phyloP scores from a whole-genome alignment of 2,329 filamentous ascomycete genomes.

The Annulohypoxylon truncatum region DNA sequence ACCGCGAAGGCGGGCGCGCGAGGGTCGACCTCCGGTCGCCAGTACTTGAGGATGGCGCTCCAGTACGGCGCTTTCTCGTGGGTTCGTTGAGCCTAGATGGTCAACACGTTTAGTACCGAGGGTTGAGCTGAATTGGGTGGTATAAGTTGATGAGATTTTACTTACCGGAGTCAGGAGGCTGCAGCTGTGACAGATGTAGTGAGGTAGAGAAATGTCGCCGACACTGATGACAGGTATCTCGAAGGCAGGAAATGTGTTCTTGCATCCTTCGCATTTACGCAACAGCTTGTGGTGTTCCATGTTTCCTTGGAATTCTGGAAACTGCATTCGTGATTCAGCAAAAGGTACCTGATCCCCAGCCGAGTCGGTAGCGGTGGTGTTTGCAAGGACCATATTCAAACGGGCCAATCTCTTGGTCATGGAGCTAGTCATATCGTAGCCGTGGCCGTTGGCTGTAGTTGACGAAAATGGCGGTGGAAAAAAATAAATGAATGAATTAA shows the following conservation, averaged over 20 bases:
- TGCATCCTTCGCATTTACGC: not conserved
- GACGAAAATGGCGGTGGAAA: too few relatives aligned
- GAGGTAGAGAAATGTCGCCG: too few relatives aligned
- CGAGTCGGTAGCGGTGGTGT: too few relatives aligned
- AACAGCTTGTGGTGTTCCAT: not conserved
- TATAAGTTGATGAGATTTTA: not conserved
- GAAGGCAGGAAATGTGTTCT: not conserved
- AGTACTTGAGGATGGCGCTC: not conserved
- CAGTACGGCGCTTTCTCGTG: not conserved
- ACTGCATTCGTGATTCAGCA: not conserved
- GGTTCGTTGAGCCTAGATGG: not conserved
- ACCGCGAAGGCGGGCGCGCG: not conserved
- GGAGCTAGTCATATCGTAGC: not conserved
- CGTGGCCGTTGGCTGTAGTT: too few relatives aligned
- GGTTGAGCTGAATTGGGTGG: not conserved
- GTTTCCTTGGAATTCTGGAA: not conserved
- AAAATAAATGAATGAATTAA: too few relatives aligned
- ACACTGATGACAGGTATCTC: not conserved
- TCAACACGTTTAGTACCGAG: not conserved
- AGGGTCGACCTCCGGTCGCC: not conserved
- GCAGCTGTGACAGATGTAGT: not conserved
- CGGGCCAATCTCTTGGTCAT: not conserved
- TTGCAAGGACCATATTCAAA: not conserved
- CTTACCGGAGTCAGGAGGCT: not conserved
- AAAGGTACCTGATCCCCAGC: too few relatives aligned